phyloP scores from a whole-genome alignment of 2,329 filamentous ascomycete genomes.

The Dryadomyces quercivorus region DNA sequence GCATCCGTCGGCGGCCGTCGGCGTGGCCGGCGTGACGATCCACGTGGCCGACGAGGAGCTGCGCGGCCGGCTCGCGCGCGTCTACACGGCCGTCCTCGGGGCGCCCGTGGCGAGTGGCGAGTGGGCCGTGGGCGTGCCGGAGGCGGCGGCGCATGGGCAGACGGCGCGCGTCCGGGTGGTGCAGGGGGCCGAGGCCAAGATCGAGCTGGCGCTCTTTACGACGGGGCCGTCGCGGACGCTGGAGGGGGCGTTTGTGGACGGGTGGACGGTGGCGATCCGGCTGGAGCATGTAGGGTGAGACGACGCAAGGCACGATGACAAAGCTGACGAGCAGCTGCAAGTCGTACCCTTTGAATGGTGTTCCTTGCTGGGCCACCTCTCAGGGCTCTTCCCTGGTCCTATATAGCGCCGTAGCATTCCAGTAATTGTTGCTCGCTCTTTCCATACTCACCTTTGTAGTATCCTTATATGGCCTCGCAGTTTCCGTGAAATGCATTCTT shows the following conservation, averaged over 20 bases:
- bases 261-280: constrained; percentile 8
- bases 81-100: constrained; percentile 18
- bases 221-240: constrained; percentile 4
- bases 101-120: background rate
- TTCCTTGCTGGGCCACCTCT: too few relatives aligned
- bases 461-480: too few relatives aligned
- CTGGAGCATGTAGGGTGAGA: background rate
- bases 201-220: constrained; percentile 3
- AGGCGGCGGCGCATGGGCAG: background rate
- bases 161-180: too few relatives aligned
- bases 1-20: constrained; percentile 40
- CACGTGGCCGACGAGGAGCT: constrained; percentile 16
- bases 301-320: too few relatives aligned
- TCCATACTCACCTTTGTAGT: too few relatives aligned
- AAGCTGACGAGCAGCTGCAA: too few relatives aligned
- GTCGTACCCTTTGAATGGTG: too few relatives aligned
- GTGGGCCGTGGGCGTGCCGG: constrained; percentile 7
- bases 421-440: too few relatives aligned
- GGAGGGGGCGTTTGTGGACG: constrained; percentile 7
- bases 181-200: too few relatives aligned
- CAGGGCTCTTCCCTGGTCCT: too few relatives aligned
- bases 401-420: too few relatives aligned
- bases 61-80: constrained; percentile 13
- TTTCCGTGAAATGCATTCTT: too few relatives aligned
- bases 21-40: constrained; percentile 33